A percentile compares a stretch with the other conserved stretches of the same genome.
Conservation (phyloP, 2,329 filamentous ascomycete genomes). For the Ambrosiella cleistominuta region DNA sequence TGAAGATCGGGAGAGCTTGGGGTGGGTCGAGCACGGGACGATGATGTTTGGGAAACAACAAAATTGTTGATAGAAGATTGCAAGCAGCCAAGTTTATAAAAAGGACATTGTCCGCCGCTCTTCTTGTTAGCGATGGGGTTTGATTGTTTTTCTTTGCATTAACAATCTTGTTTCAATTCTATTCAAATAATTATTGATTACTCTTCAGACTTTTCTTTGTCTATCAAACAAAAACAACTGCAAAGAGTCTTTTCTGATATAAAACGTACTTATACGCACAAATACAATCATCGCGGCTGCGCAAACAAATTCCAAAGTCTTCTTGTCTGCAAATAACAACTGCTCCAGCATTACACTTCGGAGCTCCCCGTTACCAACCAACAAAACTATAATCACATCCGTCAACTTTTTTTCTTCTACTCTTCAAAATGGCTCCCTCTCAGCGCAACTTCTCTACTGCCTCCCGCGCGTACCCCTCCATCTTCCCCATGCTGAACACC, state of each 20-base stretch:
- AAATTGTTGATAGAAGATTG: not conserved
- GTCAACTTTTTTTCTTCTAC: not conserved
- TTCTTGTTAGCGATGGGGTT: no score
- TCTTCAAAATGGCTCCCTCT: slow-evolving; percentile 11
- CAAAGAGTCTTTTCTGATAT: no score
- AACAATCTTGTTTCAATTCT: no score
- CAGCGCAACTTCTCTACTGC: slow-evolving; percentile 17
- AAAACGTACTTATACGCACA: no score
- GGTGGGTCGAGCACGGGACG: not conserved
- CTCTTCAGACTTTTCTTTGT: no score
- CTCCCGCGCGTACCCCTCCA: slow-evolving; percentile 18
- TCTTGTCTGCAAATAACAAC: not conserved
- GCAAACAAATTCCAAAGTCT: not conserved
- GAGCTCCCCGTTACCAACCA: not conserved
- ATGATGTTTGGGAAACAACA: not conserved
- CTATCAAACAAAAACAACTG: no score
- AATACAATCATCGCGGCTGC: not conserved
- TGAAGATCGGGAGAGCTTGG: not conserved
- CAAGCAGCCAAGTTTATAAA: not conserved
- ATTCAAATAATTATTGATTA: no score
- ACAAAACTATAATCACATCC: not conserved
- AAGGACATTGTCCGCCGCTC: no score
- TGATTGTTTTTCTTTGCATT: no score
- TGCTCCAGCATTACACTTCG: not conserved
- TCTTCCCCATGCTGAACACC: slow-evolving; percentile 18